phyloP scores from a whole-genome alignment of 2,329 filamentous ascomycete species.

The Alternaria sp. region DNA sequence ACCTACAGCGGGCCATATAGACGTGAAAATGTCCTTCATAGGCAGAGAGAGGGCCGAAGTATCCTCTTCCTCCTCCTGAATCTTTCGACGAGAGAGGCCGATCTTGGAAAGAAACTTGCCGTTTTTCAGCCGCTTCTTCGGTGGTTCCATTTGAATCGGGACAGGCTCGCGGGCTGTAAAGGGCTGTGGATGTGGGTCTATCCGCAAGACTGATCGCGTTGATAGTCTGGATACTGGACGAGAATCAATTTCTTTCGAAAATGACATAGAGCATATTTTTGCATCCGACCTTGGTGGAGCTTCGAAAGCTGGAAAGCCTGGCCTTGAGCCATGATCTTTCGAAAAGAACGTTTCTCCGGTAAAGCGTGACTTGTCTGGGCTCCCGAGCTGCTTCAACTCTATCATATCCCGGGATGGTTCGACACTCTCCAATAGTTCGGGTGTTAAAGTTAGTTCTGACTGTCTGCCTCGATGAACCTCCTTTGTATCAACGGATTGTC shows the following conservation, averaged over 20 bases:
- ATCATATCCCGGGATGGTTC: background rate
- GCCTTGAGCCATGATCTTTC: constrained; percentile 10
- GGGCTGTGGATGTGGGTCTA: constrained; percentile 9
- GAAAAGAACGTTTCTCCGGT: background rate
- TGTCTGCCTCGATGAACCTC: background rate
- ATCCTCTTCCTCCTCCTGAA: background rate
- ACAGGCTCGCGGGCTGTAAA: constrained; percentile 3
- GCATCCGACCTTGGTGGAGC: constrained; percentile 6
- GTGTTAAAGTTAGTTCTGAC: background rate
- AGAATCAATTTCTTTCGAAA: constrained; percentile 11
- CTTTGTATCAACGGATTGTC: constrained; percentile 9
- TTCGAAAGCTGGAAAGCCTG: constrained; percentile 6
- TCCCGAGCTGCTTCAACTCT: background rate
- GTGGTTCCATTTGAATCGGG: background rate
- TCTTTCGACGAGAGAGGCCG: background rate
- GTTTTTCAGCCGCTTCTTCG: constrained; percentile 1
- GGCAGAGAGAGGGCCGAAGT: constrained; percentile 22
- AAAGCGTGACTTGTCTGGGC: constrained; percentile 3
- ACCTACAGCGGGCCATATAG: constrained; percentile 73
- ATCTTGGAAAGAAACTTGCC: constrained; percentile 6
- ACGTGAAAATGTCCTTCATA: constrained; percentile 67
- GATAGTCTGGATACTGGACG: constrained; percentile 16
- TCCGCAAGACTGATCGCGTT: constrained; percentile 10
- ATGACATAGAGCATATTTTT: constrained; percentile 3
- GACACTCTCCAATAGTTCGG: background rate